Conservation (phyloP, 495 filamentous ascomycete species). For the Aspergillus hancockii region DNA sequence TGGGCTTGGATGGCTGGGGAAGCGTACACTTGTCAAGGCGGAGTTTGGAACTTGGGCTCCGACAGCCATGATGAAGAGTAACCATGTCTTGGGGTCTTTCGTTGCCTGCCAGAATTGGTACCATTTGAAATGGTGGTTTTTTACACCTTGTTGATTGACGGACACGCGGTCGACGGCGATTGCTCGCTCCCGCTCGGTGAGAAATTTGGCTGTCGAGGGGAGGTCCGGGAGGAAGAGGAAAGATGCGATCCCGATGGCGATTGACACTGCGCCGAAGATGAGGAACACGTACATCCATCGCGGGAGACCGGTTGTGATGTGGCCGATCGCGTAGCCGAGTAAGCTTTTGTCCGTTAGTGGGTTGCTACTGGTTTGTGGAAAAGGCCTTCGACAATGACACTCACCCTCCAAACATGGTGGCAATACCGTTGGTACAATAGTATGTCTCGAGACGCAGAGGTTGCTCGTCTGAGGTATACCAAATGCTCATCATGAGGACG, state of each 20-base stretch:
- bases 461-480: constrained; percentile 56
- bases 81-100: constrained; percentile 51
- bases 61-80: constrained; percentile 40
- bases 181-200: constrained; percentile 38
- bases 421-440: constrained; percentile 58
- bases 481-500: constrained; percentile 58
- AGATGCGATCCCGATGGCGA: constrained; percentile 35
- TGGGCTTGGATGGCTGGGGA: background rate
- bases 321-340: constrained; percentile 55
- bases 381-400: background rate
- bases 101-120: constrained; percentile 49
- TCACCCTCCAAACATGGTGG: constrained; percentile 55
- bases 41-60: constrained; percentile 39
- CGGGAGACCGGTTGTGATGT: constrained; percentile 43
- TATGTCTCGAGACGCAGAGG: constrained; percentile 55
- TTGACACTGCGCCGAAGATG: constrained; percentile 45
- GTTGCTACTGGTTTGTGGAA: constrained; percentile 26
- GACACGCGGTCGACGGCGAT: constrained; percentile 49
- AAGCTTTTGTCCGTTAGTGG: constrained; percentile 32
- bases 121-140: constrained; percentile 50
- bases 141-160: constrained; percentile 45
- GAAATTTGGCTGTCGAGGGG: constrained; percentile 46
- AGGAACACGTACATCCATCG: constrained; percentile 54
- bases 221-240: constrained; percentile 45
- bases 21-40: constrained; percentile 40